A percentile compares a stretch with the other conserved stretches of the same genome.
These are phyloP conservation scores for Aureobasidium musti DNA, from an alignment of 2,329 filamentous ascomycete genomes.

Conservation along the genomic window DNA sequence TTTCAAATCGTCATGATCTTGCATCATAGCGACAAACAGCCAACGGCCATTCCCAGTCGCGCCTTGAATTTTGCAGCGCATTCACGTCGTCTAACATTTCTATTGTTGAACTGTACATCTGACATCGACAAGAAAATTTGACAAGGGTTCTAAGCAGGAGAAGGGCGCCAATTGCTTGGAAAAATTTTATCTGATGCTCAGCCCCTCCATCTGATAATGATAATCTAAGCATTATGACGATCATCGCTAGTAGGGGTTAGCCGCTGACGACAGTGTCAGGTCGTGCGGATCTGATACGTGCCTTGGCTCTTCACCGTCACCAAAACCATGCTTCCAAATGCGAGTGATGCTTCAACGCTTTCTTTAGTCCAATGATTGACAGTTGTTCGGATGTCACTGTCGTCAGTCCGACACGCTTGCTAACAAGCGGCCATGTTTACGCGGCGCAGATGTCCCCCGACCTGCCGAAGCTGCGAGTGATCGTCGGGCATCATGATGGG, in stretches of 20 bases:
- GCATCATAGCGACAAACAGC: neutral
- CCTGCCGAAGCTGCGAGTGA: slow-evolving; percentile 14
- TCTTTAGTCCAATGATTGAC: neutral
- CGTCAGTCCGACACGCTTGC: neutral
- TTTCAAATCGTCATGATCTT: neutral
- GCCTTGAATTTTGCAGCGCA: neutral
- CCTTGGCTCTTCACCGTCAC: neutral
- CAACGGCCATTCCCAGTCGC: no score
- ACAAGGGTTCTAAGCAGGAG: neutral
- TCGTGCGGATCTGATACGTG: slow-evolving; percentile 9
- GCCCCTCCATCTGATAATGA: slow-evolving; percentile 14
- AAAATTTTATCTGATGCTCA: slow-evolving; percentile 19
- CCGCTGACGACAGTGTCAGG: slow-evolving; percentile 23
- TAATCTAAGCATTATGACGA: slow-evolving; percentile 13
- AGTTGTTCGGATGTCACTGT: slow-evolving; percentile 10
- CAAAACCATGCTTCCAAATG: neutral
- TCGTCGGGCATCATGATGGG: neutral
- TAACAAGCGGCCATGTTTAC: slow-evolving; percentile 1
- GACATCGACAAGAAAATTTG: neutral
- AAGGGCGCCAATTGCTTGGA: slow-evolving; percentile 4
- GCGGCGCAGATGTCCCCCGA: neutral
- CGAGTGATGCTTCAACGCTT: neutral
- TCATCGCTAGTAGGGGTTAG: neutral
- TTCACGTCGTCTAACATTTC: neutral
- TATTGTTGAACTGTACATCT: no score